Base-by-base conservation (phyloP, 164 flowering plant genomes). In the Umbellularia californica region DNA sequence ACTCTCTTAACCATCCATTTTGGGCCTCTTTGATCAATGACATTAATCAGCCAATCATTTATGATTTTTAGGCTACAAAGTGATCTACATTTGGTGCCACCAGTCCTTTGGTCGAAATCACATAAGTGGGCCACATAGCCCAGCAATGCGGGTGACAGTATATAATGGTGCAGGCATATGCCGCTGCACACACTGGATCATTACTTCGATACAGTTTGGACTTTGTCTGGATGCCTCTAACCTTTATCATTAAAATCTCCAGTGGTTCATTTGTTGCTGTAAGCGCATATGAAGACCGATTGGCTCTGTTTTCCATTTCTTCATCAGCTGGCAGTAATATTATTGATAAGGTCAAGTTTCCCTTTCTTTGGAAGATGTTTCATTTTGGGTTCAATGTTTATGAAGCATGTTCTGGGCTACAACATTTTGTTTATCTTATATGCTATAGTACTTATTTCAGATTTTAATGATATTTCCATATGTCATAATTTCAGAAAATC, bases 231-330 rank as follows among this genome's bases (percentile, higher is more conserved):
- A 35, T 69, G 22, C 72, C 47, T 76, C 76, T 77, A 72, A 72
- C 74, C 14, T 72, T 55, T 41, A 77, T 69, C 35, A 64, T 82
- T 77, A 51, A 65, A 60, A 52, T 80, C 69, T 81, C 66, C 92
- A 95, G 98, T 81, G 93, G 97, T 19, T 75, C 87, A 80, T 92
- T 84, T 75, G 78, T 93, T 73, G 99, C 99, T 80, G 91, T 81
- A 67, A 84, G 95, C 85, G 97, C 99, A 63, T 91, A 90, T 82
- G 96, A 87, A 82, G 89, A 87, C 63, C 88, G 70, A 41, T 70
- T 95, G 83, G 96, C 95, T 73, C 66, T 95, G 62, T 86, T 93
- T 79, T 84, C 95, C 70, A 79, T 93, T 72, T 92, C 98, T 65
- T 64, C 67, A 60, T 83, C 90, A 70, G 83, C 79, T 70, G 84